Base-by-base conservation (phyloP, 2,329 filamentous ascomycete genomes). In the Hypoxylon sp. region DNA sequence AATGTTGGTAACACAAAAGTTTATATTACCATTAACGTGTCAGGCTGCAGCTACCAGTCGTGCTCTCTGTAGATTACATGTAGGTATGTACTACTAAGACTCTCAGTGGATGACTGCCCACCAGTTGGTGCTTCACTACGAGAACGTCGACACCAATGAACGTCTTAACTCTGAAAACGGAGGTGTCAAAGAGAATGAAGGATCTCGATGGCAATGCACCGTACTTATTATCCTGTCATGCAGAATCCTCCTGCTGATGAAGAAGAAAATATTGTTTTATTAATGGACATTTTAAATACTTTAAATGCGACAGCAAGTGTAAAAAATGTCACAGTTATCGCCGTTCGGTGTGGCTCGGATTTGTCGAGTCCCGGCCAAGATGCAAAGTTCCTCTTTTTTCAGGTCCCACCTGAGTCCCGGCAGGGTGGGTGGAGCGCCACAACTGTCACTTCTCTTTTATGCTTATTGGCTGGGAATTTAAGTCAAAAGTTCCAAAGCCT, bases 401-500 rank as follows among this genome's bases (percentile, higher is more conserved):
- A 32, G 23, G 34, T 36, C 23, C 49, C 50, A 30, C 45, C 21
- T 36, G 30, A 36, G 55, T 65, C 60, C 66, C 62, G 56, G 32
- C 58, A 57, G 58, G 58, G 25, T 50, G 66, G 66, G 53, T 43
- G 50, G 48, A 55, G 36, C 53, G 48, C 56, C 49, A 62, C 43
- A 59, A 63, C 43, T 52, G 21, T 21, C 46, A 41, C 50, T 34
- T 36, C 25, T 19, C 4, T 14, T 11, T 11, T n/a, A 10, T 38
- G 21, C 17, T 52, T 25, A 63, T 69, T 69, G 63, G 63, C 7
- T 34, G 38, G 51, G 14, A 52, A 34, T 25, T 38, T 7, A 23
- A 11, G 41, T 58, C 58, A 57, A 57, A 65, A 65, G 57, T 61
- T 61, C 63, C 63, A 58, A 58, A 43, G 43, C 21, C 55, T 30